Base-by-base conservation (phyloP, 352 stramenopile species). In the Globisporangium spinosum region DNA sequence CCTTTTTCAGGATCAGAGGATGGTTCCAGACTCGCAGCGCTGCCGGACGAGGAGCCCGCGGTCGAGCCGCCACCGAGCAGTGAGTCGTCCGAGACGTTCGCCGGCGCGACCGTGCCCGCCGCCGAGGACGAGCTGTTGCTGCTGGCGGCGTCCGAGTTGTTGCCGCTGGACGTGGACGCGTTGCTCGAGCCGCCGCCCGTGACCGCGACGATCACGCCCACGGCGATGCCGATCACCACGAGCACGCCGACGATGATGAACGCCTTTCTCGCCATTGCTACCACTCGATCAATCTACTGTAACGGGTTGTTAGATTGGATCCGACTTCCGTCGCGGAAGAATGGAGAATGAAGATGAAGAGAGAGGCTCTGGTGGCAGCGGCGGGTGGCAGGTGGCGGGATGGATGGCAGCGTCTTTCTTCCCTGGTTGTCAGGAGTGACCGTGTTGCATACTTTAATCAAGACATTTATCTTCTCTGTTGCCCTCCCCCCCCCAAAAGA, bases 201-300 rank as follows among this genome's bases (percentile, higher is more conserved):
- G 55, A 91, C 79, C 7, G 74, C 80, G 8, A 93, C 79, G 68
- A 92, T 89, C 35, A 91, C 74, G 62, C 81, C 84, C 27, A 93
- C 71, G 27, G 67, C 77, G 23, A 81, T 71, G 54, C 82, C 87
- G 61, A 95, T 85, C 45, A 87, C 77, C 62, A 94, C 74, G 55
- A 94, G 73, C 51, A 90, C 74, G 70, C 77, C 79, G 59, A 90
- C 65, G 67, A 88, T 79, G 65, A 95, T 82, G 55, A 93, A 78
- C 59, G 80, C 77, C 69, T 93, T 93, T 43, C 78, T 69, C 70
- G 74, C 71, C 71, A 74, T 82, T 49, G 40, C 13, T 7, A 20
- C 17, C 38, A 7, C 15, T 6, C 38, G 5, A 45, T 45, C 38
- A 45, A 45, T 45, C 38, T 17, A 38, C 3, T 58, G 1, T 13